A percentile compares a stretch with the other conserved stretches of the same genome.
These are phyloP conservation scores for Epicoccum nigrum DNA, from an alignment of 2,329 filamentous ascomycete species.

Conservation along the genomic window DNA sequence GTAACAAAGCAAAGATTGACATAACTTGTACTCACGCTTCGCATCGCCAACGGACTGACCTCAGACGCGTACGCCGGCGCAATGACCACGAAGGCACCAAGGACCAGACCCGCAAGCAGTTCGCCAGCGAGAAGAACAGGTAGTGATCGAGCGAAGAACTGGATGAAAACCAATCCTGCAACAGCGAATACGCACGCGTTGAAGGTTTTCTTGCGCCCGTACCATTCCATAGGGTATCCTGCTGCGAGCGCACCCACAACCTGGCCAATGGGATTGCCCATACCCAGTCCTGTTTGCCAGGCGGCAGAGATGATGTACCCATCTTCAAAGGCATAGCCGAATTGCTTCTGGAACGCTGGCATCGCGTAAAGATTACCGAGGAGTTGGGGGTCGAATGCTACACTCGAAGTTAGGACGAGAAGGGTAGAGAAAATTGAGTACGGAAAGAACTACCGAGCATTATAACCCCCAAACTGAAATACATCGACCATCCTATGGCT, in stretches of 20 bases:
- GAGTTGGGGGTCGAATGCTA: slow-evolving; percentile 67
- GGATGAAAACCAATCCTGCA: slow-evolving; percentile 62
- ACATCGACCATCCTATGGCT: slow-evolving; percentile 62
- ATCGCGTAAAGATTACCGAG: slow-evolving; percentile 67
- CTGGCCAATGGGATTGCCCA: slow-evolving; percentile 64
- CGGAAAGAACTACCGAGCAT: slow-evolving; percentile 54
- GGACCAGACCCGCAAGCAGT: slow-evolving; percentile 19
- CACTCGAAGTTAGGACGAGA: not conserved
- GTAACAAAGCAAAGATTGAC: slow-evolving; percentile 69
- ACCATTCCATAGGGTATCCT: slow-evolving; percentile 43
- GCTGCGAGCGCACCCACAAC: slow-evolving; percentile 59
- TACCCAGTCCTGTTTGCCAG: slow-evolving; percentile 50
- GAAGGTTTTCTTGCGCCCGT: slow-evolving; percentile 33
- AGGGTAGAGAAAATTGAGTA: too few relatives aligned
- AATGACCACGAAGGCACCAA: slow-evolving; percentile 27
- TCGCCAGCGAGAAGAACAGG: slow-evolving; percentile 22
- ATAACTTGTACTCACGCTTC: slow-evolving; percentile 64
- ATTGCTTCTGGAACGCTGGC: slow-evolving; percentile 62
- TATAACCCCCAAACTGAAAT: slow-evolving; percentile 65
- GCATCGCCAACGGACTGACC: slow-evolving; percentile 58
- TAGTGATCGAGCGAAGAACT: slow-evolving; percentile 61
- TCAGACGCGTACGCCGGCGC: slow-evolving; percentile 19
- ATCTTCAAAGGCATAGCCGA: slow-evolving; percentile 53
- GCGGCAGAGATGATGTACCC: slow-evolving; percentile 45
- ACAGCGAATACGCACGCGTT: slow-evolving; percentile 20